Percentiles rank a stretch among this genome's conserved stretches.
These are phyloP conservation scores for Trametes sanguinea DNA, from an alignment of 768 basidiomycete genomes.

Conservation along the genomic window DNA sequence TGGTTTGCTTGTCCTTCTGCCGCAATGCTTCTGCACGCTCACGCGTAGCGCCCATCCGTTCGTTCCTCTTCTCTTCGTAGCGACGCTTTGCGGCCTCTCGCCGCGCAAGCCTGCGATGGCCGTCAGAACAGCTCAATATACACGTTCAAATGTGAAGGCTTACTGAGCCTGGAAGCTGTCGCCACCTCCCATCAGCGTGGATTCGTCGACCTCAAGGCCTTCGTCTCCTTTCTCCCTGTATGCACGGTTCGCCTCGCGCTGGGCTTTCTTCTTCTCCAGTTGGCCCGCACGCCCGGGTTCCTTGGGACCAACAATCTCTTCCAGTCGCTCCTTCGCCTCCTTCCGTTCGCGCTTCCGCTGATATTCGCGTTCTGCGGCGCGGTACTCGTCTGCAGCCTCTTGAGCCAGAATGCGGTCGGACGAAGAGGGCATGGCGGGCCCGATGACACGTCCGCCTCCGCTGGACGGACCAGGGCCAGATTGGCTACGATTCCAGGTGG, in stretches of 20 bases:
- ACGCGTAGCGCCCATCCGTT: conserved; percentile 49
- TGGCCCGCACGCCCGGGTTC: conserved; percentile 80
- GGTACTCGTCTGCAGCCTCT: conserved; percentile 58
- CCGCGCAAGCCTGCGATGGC: conserved; percentile 58
- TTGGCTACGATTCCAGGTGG: conserved; percentile 39
- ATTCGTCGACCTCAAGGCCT: conserved; percentile 76
- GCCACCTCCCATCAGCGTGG: conserved; percentile 77
- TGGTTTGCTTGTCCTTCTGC: conserved; percentile 87
- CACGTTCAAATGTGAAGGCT: background rate
- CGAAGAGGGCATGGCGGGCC: conserved; percentile 68
- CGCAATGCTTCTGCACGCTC: conserved; percentile 66
- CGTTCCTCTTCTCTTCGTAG: conserved; percentile 61
- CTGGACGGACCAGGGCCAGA: conserved; percentile 18
- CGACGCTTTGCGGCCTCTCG: conserved; percentile 72
- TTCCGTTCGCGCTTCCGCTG: conserved; percentile 69
- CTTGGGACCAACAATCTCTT: conserved; percentile 81
- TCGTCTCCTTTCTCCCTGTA: conserved; percentile 77
- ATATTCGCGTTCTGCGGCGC: conserved; percentile 51
- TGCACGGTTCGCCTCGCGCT: conserved; percentile 66
- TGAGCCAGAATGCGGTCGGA: conserved; percentile 70
- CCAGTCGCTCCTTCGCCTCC: conserved; percentile 67
- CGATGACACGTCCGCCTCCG: conserved; percentile 49
- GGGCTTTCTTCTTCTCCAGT: conserved; percentile 82
- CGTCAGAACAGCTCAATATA: background rate
- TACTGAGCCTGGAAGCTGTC: conserved; percentile 83